Evolutionary conservation across 345 rosid genomes (phyloP), one percentile per base, ranked within the genome.

Genomic region (Populus pruinosa): DNA sequence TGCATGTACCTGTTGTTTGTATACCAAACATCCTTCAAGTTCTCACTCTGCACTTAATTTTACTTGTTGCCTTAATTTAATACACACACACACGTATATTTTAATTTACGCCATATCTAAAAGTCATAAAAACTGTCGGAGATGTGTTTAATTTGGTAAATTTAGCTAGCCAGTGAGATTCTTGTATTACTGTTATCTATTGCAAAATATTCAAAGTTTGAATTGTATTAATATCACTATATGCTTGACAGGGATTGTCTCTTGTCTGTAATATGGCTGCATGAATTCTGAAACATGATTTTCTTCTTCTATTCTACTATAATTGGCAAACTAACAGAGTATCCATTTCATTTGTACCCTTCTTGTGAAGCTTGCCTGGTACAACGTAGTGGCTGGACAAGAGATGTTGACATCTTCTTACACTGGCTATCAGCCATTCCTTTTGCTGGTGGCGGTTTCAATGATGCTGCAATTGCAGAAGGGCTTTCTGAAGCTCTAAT

Each of bases 401-500:
- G 83, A 82, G 90, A 96, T 83, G 91, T 90, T 79, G 94, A 90
- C 73, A 81, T 80, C 72, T 96, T 96, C 85, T 77, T 92, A 84
- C 88, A 90, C 2, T 94, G 97, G 97, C 90, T 96, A 69, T 88
- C 87, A 25, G 86, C 90, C 67, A 81, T 96, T 70, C 91, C 92
- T 31, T 94, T 93, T 88, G 76, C 87, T 72, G 98, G 98, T 81
- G 97, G 97, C 81, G 98, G 98, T 87, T 96, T 96, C 82, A 88
- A 80, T 79, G 97, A 96, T 75, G 97, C 87, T 79, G 99, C 98
- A 50, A 92, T 95, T 80, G 99, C 99, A 2, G 98, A 96, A 87
- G 98, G 99, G 75, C 97, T 96, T 81, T 86, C 97, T 70, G 98
- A 96, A 85, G 98, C 99, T 69, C 78, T 93, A 73, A 96, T 96